Evolutionary conservation across 768 basidiomycete genomes (phyloP), one percentile per base, ranked within the genome.

Genomic region (Podaxis sp.): DNA sequence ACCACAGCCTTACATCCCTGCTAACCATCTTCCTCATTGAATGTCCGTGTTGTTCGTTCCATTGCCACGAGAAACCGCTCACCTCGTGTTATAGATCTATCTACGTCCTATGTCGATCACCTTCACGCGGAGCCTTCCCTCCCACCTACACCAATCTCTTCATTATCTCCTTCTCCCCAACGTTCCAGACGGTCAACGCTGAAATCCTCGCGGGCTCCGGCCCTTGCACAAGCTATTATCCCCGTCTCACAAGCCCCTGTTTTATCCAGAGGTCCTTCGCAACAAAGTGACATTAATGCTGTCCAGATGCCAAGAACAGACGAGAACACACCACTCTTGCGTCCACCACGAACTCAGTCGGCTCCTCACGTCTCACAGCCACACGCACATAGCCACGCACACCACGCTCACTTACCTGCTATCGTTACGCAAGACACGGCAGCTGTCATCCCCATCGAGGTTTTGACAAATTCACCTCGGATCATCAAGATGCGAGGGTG

Each of bases 11-110:
- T 15, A 74, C 73, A 26, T 89, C 91, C 0, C 71, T 94, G 12
- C 73, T 93, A 49, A 66, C 79, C 11, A 94, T 94, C 40, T 94
- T 94, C 71, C 73, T 92, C 4, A 75, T 94, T 33, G 92, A 94
- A 84, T 93, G 92, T 89, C 71, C 40, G 89, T 77, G 9, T 0
- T 64, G 33, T 36, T 36, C 7, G 5, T 54, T 30, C 52, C 56
- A 30, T 39, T 36, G 9, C n/a, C 9, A 4, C 49, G 8, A 24
- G 12, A 40, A 60, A 30, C 38, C 13, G 56, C 52, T 65, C 36
- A 63, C 67, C 52, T 33, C 19, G 64, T 64, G 46, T 38, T 17
- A 5, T 67, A 93, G 92, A 91, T 68, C 72, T 85, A 51, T 92
- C 91, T 19, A 91, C 88, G 0, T 82, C 88, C 2, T 92, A 86